Evolutionary conservation across 1,284 basidiomycete genomes (phyloP).

Genomic region (Cutaneotrichosporon curvatum): DNA sequence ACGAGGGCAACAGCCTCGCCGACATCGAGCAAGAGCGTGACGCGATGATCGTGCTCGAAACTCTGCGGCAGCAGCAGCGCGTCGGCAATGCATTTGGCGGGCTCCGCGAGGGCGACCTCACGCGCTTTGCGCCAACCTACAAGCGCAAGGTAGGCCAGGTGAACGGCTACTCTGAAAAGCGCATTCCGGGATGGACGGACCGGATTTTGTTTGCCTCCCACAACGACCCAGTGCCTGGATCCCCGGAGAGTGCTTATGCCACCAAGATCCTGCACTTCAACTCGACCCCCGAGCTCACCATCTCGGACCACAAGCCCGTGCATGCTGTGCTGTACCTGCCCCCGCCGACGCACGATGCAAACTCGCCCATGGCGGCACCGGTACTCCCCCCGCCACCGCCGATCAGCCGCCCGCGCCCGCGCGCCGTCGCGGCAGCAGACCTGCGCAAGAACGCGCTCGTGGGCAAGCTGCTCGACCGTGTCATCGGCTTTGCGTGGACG

Average conservation of each 20-base stretch:
- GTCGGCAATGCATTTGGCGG: slow-evolving; percentile 62
- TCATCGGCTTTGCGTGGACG: slow-evolving; percentile 39
- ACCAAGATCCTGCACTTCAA: slow-evolving; percentile 33
- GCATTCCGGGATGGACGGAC: slow-evolving; percentile 91
- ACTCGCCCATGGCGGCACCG: slow-evolving; percentile 30
- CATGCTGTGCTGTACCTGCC: slow-evolving; percentile 38
- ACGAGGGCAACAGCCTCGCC: slow-evolving; percentile 26
- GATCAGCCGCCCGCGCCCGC: slow-evolving; percentile 20
- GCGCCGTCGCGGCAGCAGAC: slow-evolving; percentile 17
- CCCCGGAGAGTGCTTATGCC: slow-evolving; percentile 17
- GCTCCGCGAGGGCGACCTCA: slow-evolving; percentile 73
- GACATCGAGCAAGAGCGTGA: slow-evolving; percentile 56
- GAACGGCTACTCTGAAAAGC: slow-evolving; percentile 64
- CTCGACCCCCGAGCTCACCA: slow-evolving; percentile 33
- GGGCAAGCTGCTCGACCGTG: slow-evolving; percentile 30
- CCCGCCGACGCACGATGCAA: slow-evolving; percentile 20
- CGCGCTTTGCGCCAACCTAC: slow-evolving; percentile 78
- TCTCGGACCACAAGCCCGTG: slow-evolving; percentile 48
- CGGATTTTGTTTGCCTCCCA: slow-evolving; percentile 79
- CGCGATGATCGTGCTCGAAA: slow-evolving; percentile 67
- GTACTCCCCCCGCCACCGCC: slow-evolving; percentile 28
- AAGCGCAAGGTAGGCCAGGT: slow-evolving; percentile 74
- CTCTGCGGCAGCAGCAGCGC: slow-evolving; percentile 59
- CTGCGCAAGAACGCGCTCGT: slow-evolving; percentile 23
- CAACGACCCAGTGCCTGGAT: slow-evolving; percentile 49